These are phyloP conservation scores for Vicia faba DNA, from an alignment of 306 rosid species.

Conservation along the genomic window DNA sequence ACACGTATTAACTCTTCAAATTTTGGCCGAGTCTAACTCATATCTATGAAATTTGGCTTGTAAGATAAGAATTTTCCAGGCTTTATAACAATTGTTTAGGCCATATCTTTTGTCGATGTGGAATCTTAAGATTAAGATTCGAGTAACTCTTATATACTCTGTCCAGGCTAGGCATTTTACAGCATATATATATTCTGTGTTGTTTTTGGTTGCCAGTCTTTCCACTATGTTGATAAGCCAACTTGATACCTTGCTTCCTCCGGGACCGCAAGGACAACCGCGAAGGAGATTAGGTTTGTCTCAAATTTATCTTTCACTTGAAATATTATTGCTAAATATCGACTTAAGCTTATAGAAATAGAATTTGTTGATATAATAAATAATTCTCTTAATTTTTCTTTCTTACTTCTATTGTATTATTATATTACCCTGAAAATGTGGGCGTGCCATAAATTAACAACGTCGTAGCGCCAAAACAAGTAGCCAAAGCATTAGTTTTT, in stretches of 20 bases:
- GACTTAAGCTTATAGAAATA: constrained; percentile 7
- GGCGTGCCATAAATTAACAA: constrained; percentile 22
- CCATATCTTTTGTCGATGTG: neutral
- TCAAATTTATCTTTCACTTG: constrained; percentile 30
- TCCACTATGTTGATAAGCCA: constrained; percentile 58
- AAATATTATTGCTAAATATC: constrained; percentile 13
- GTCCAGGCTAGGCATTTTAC: neutral
- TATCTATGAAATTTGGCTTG: neutral
- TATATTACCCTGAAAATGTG: neutral
- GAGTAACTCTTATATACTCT: constrained; percentile 3
- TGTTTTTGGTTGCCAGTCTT: constrained; percentile 61
- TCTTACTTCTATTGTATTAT: neutral
- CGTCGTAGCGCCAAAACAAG: constrained; percentile 29
- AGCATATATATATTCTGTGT: constrained; percentile 28
- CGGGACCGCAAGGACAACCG: constrained; percentile 76
- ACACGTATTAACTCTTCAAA: neutral
- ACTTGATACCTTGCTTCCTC: constrained; percentile 76
- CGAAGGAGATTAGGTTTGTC: constrained; percentile 85
- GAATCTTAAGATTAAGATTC: constrained; percentile 7
- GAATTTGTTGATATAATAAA: constrained; percentile 5
- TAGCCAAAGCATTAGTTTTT: constrained; percentile 32
- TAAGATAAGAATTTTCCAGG: neutral
- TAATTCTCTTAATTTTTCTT: constrained; percentile 18
- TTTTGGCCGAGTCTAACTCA: neutral
- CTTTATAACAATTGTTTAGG: neutral